Evolutionary conservation across 805 yeast species (phyloP), one percentile per base, ranked within the genome.

Genomic region (Maudiozyma barnettii): DNA sequence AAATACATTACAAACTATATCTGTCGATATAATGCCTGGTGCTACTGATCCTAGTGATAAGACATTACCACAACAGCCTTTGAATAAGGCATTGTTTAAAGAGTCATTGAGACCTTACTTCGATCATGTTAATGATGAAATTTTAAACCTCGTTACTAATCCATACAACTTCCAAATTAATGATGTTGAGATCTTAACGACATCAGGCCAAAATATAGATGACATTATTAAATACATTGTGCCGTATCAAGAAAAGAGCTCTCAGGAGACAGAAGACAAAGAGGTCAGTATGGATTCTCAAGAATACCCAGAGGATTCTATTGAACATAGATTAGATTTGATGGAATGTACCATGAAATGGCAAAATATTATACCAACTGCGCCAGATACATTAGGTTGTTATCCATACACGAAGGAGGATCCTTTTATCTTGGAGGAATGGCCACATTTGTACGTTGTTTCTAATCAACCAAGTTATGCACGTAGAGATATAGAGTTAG

Each of bases 351-450:
- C 86, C 0, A 59, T 93, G 35, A 67, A 70, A 41, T 90, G 96
- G 95, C 91, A 89, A 57, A 87, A 87, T 58, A 71, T 86, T 21
- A 81, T 86, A 0, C 99, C 99, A 2, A 89, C 97, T 0, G 95
- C 96, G 1, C 99, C 99, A 0, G 98, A 93, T 59, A 93, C 99
- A 0, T 67, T 93, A 39, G 84, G 90, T 74, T 81, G 95, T 54
- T 89, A 87, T 56, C 97, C 99, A 1, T 90, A 74, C 57, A 74
- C 75, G 10, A 77, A 79, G 22, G 57, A 60, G 1, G 98, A 93
- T 63, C 98, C 98, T 3, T 88, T 91, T 63, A 70, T 81, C 1
- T 68, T 93, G n/a, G 68, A 68, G 9, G 86, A 85, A 57, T 78
- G 85, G 16, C 98, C 98, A 0, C 90, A 88, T 60, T 82, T 90